Base-by-base conservation (phyloP, 192 early-diverging fungal species). In the Coemansia erecta region DNA sequence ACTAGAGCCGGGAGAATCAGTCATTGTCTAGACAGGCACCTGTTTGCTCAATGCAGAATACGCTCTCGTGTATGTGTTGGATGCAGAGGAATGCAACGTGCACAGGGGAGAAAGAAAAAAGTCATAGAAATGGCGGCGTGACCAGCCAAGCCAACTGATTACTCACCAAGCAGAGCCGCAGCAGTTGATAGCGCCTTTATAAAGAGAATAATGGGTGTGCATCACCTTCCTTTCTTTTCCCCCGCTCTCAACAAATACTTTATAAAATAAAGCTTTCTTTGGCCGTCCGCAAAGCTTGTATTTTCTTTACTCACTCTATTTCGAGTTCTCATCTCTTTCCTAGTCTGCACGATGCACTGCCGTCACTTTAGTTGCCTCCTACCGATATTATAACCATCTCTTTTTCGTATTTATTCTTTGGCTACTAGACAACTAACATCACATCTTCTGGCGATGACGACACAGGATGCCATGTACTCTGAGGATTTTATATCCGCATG, bases 381-480 rank as follows among this genome's bases (percentile, higher is more conserved):
- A 37, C 35, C 35, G 35, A 37, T 37, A 37, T 37, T 37, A 8
- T 37, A 37, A 37, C 35, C 35, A 37, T 37, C 8, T 45, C 8
- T 45, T n/a, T 45, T 45, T 45, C 43, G 5, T 18, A 45, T 45
- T 1, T 8, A 6, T 1, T 45, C n/a, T 45, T 37, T 41, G 42
- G 22, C 12, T 37, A 14, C 8, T n/a, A 26, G 23, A 43, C 22
- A 22, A 55, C 39, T 40, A 26, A 11, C 35, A 12, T 9, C 8
- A 2, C 19, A 45, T 21, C 9, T 22, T 60, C 55, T 12, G 23
- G 47, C 24, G 18, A 79, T 79, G 76, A 59, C 76, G 10, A 73
- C 66, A 17, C 76, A 70, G 12, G 76, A 79, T 28, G 55, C 76
- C 4, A 68, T 79, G 53, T 79, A 79, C 37, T 72, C 76, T 9